Conservation (phyloP, 2,329 filamentous ascomycete species). For the Verticillium dahliae region DNA sequence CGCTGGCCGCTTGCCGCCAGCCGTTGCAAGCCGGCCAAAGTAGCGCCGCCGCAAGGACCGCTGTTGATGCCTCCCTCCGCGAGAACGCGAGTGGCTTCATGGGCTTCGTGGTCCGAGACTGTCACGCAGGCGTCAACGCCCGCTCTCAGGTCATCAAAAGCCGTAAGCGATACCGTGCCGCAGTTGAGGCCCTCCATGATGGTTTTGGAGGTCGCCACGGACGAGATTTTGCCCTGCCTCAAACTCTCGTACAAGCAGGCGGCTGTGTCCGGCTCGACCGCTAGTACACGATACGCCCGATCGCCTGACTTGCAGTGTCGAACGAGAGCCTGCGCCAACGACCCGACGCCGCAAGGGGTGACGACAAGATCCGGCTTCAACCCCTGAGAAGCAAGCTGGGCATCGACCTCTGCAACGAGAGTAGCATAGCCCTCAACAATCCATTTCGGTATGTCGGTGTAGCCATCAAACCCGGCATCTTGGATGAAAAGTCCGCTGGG, state of each 20-base stretch:
- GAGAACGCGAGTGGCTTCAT: slow-evolving; percentile 23
- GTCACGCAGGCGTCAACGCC: slow-evolving; percentile 56
- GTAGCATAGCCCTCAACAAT: slow-evolving; percentile 74
- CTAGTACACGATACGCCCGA: slow-evolving; percentile 35
- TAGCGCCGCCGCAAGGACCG: slow-evolving; percentile 59
- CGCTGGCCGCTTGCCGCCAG: slow-evolving; percentile 22
- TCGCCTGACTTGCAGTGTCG: slow-evolving; percentile 51
- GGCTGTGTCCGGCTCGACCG: slow-evolving; percentile 66
- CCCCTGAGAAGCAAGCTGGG: slow-evolving; percentile 39
- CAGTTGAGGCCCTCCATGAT: slow-evolving; percentile 74
- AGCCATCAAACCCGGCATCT: slow-evolving; percentile 62
- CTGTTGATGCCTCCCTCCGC: slow-evolving; percentile 32
- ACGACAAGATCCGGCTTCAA: slow-evolving; percentile 42
- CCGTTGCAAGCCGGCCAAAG: slow-evolving; percentile 48
- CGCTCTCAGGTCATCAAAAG: slow-evolving; percentile 53
- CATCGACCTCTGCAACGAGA: slow-evolving; percentile 62
- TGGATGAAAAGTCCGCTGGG: slow-evolving; percentile 52
- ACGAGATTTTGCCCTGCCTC: slow-evolving; percentile 31
- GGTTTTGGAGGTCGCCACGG: slow-evolving; percentile 50
- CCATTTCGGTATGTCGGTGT: slow-evolving; percentile 62
- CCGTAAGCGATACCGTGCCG: slow-evolving; percentile 58
- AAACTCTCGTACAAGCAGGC: slow-evolving; percentile 52
- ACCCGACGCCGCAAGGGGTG: slow-evolving; percentile 66
- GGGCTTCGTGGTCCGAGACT: slow-evolving; percentile 56
- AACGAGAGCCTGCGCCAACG: slow-evolving; percentile 63